Conservation (phyloP, 1,284 basidiomycete species). For the Pisolithus thermaeus region DNA sequence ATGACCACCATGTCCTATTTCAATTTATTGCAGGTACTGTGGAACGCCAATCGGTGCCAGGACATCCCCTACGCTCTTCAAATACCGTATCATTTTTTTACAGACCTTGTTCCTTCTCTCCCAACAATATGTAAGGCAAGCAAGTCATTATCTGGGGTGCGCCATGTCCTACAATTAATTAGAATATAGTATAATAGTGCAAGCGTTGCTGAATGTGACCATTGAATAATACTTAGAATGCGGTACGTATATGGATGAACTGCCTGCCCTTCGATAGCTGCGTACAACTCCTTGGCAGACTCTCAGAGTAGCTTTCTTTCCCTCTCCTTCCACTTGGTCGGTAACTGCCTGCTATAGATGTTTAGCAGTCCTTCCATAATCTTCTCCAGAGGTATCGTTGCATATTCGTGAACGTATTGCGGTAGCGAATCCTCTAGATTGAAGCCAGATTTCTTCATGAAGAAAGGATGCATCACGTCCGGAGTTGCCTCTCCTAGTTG, state of each 20-base stretch:
- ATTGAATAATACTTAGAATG: too few species aligned
- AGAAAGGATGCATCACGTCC: slow-evolving; percentile 83
- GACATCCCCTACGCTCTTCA: too few species aligned
- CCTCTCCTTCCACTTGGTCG: slow-evolving; percentile 11
- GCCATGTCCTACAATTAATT: too few species aligned
- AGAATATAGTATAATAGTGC: too few species aligned
- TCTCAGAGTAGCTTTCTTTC: slow-evolving; percentile 6
- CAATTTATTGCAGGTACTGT: too few species aligned
- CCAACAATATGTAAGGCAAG: too few species aligned
- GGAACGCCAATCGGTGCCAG: too few species aligned
- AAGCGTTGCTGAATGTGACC: too few species aligned
- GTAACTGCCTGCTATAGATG: slow-evolving; percentile 75
- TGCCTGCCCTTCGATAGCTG: neutral
- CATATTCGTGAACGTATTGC: slow-evolving; percentile 83
- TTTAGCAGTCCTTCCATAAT: slow-evolving; percentile 80
- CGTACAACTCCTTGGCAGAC: neutral
- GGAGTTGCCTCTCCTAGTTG: slow-evolving; percentile 84
- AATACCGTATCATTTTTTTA: too few species aligned
- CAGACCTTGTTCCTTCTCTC: too few species aligned
- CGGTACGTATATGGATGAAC: too few species aligned
- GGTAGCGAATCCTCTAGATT: slow-evolving; percentile 77
- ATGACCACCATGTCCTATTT: neutral
- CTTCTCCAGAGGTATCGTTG: slow-evolving; percentile 75
- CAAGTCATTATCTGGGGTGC: too few species aligned
- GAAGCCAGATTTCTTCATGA: slow-evolving; percentile 79